phyloP scores from a whole-genome alignment of 1,284 basidiomycete genomes.

The Ganoderma multipileum region DNA sequence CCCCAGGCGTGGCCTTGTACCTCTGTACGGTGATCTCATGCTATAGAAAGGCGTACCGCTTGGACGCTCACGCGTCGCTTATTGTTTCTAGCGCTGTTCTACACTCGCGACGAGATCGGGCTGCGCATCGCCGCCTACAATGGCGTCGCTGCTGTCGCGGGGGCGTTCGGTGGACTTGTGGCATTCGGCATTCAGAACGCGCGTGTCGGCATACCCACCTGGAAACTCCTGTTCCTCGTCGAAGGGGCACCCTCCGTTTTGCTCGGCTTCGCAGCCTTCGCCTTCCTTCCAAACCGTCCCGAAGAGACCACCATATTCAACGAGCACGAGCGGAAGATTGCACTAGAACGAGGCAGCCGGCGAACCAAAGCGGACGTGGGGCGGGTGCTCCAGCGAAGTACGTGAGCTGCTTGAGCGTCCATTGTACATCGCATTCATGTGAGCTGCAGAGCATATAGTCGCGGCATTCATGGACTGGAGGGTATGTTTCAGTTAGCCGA shows the following conservation, averaged over 20 bases:
- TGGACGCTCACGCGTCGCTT: not conserved
- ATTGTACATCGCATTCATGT: not conserved
- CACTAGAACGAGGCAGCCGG: slow-evolving; percentile 77
- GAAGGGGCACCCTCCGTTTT: slow-evolving; percentile 77
- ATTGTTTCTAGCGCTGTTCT: slow-evolving; percentile 67
- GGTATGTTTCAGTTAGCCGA: slow-evolving; percentile 43
- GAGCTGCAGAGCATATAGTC: slow-evolving; percentile 59
- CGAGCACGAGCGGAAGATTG: slow-evolving; percentile 76
- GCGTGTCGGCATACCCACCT: slow-evolving; percentile 56
- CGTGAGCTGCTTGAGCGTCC: slow-evolving; percentile 14
- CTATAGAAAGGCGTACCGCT: not conserved
- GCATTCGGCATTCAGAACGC: slow-evolving; percentile 75
- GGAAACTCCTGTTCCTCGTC: slow-evolving; percentile 79
- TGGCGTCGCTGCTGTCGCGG: slow-evolving; percentile 79
- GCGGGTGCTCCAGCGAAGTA: slow-evolving; percentile 71
- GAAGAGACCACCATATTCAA: slow-evolving; percentile 77
- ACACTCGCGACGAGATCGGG: slow-evolving; percentile 77
- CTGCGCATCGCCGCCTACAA: slow-evolving; percentile 80
- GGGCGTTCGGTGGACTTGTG: slow-evolving; percentile 80
- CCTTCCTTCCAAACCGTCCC: slow-evolving; percentile 79
- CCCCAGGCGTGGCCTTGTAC: slow-evolving; percentile 76
- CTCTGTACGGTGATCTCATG: slow-evolving; percentile 55
- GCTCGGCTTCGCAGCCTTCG: slow-evolving; percentile 68
- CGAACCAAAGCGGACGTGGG: slow-evolving; percentile 71
- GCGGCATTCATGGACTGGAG: slow-evolving; percentile 78